A percentile compares a stretch with the other conserved stretches of the same genome.
Conservation (phyloP, 2,329 filamentous ascomycete genomes). For the Madurella fahalii region DNA sequence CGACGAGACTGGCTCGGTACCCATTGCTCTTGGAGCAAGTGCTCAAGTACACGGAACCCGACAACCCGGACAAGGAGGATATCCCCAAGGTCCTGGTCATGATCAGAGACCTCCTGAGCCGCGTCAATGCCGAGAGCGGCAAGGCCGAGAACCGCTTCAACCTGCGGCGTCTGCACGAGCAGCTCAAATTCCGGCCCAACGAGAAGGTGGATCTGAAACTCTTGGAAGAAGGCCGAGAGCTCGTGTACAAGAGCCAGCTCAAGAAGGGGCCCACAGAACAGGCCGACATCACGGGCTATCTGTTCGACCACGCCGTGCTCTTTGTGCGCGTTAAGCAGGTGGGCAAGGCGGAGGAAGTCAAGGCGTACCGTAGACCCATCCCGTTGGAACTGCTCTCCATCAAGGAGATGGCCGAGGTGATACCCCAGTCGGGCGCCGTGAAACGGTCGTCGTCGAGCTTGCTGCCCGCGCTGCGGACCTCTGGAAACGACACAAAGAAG, state of each 20-base stretch:
- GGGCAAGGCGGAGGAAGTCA: constrained; percentile 90
- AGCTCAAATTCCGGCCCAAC: constrained; percentile 83
- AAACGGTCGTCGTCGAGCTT: constrained; percentile 88
- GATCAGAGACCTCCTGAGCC: constrained; percentile 80
- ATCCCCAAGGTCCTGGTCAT: constrained; percentile 83
- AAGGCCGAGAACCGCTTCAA: constrained; percentile 99
- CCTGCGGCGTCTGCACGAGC: constrained; percentile 82
- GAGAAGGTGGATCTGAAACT: constrained; percentile 92
- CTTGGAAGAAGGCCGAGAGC: constrained; percentile 85
- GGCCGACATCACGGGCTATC: constrained; percentile 86
- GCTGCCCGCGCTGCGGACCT: constrained; percentile 53
- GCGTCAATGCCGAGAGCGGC: constrained; percentile 91
- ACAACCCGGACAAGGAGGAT: constrained; percentile 84
- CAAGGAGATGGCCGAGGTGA: constrained; percentile 94
- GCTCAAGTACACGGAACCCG: constrained; percentile 84
- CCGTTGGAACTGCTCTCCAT: constrained; percentile 90
- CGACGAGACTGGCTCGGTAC: constrained; percentile 89
- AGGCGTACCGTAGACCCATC: constrained; percentile 91
- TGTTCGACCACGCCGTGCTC: constrained; percentile 94
- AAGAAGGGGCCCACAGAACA: constrained; percentile 89
- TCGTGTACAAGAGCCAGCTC: constrained; percentile 90
- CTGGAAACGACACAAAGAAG: constrained; percentile 52
- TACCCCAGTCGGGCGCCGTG: constrained; percentile 71
- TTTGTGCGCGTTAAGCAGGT: constrained; percentile 86
- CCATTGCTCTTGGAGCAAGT: constrained; percentile 89